Evolutionary conservation across 257 asterid genomes (phyloP).

Genomic region (Thymus mandschuricus): DNA sequence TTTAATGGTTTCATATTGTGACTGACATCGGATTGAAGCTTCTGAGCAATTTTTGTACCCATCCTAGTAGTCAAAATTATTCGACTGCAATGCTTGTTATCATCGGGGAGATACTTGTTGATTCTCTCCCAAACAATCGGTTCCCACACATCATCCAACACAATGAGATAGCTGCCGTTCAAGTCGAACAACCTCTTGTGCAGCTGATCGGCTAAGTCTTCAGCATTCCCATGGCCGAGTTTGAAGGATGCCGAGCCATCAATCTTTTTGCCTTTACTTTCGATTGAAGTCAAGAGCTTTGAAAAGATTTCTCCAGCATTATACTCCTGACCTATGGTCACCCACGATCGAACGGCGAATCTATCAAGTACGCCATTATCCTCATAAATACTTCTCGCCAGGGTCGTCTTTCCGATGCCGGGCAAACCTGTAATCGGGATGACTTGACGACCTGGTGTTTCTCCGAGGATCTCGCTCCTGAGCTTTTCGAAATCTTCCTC

Average conservation of each 20-base stretch:
- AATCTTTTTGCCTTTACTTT: neutral
- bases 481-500: slow-evolving; percentile 19
- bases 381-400: slow-evolving; percentile 21
- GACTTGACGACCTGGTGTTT: neutral
- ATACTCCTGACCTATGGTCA: slow-evolving; percentile 13
- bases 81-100: slow-evolving; percentile 28
- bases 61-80: slow-evolving; percentile 29
- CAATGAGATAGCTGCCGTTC: slow-evolving; percentile 23
- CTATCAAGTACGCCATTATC: neutral
- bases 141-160: slow-evolving; percentile 40
- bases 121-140: slow-evolving; percentile 17
- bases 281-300: slow-evolving; percentile 10
- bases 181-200: neutral
- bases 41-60: neutral
- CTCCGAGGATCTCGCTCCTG: neutral
- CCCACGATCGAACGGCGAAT: slow-evolving; percentile 22
- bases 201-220: neutral
- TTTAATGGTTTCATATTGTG: slow-evolving; percentile 16
- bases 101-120: slow-evolving; percentile 10
- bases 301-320: slow-evolving; percentile 1
- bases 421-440: slow-evolving; percentile 24
- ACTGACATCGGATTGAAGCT: neutral
- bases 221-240: neutral
- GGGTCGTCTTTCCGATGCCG: slow-evolving; percentile 39
- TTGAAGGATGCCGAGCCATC: neutral